Evolutionary conservation across 306 rosid species (phyloP), one percentile per base, ranked within the genome.

Genomic region (Gastrolobium bilobum): DNA sequence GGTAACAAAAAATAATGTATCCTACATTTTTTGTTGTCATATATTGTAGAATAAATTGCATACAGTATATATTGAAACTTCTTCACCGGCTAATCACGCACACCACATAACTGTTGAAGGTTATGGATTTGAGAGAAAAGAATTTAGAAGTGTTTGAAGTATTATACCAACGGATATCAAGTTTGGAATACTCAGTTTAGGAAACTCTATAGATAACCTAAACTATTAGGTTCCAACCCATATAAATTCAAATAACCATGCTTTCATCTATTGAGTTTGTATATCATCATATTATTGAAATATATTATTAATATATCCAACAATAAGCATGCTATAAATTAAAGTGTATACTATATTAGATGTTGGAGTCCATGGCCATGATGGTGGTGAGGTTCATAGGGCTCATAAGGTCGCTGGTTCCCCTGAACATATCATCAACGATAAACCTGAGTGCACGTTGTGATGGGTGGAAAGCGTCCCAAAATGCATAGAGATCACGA

Each of bases 381-480:
- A 88, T 79, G 76, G 90, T 84, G 92, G 78, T 84, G 10, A 82
- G 90, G 65, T 88, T 88, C 87, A 84, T 79, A 13, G 92, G 92
- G 67, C 3, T 79, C 80, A 84, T 86, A 50, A 66, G 71, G 4
- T 81, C 43, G 20, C 34, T 10, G 2, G 77, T 76, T 29, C 88
- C 89, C 0, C 4, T 47, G 70, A 86, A 54, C 8, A 86, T 84
- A 2, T 44, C 79, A 38, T 63, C 44, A 1, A 42, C 88, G 10
- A 88, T 75, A 50, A 81, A 57, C 60, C 86, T 68, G 2, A 57
- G 10, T 1, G 92, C 88, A n/a, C 88, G 81, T n/a, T 86, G 86
- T 0, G 81, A 7, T 4, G 88, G 92, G 81, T 86, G 92, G 43
- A 76, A 84, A 42, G 90, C 37, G 8, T 88, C 90, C 88, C 90